A percentile compares a stretch with the other conserved stretches of the same genome.
phyloP scores from a whole-genome alignment of 140 eudicot genomes.

The Stevia rebaudiana region DNA sequence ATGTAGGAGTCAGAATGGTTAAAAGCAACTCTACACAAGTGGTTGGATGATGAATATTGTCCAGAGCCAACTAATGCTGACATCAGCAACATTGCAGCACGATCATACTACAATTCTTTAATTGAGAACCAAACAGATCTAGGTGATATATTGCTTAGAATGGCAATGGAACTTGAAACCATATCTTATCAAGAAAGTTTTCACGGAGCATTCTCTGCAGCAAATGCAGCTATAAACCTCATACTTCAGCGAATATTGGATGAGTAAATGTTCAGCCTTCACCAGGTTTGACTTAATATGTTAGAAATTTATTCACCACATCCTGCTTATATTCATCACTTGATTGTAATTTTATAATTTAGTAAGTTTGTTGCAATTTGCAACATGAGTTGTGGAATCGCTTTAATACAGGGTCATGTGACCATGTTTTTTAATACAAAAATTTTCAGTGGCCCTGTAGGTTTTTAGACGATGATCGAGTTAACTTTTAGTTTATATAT shows the following conservation, averaged over 20 bases:
- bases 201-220: slow-evolving; percentile 92
- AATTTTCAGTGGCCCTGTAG: background rate
- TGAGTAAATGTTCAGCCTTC: slow-evolving; percentile 27
- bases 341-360: slow-evolving; percentile 11
- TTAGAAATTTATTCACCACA: slow-evolving; percentile 3
- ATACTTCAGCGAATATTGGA: slow-evolving; percentile 57
- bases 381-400: background rate
- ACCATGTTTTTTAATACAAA: background rate
- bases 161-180: slow-evolving; percentile 69
- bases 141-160: slow-evolving; percentile 74
- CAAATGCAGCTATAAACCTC: slow-evolving; percentile 90
- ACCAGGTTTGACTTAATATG: slow-evolving; percentile 31
- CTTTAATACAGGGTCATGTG: background rate
- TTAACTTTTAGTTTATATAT: background rate
- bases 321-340: slow-evolving; percentile 16
- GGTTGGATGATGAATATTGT: slow-evolving; percentile 90
- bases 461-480: background rate
- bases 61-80: slow-evolving; percentile 79
- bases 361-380: slow-evolving; percentile 4
- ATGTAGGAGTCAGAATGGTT: slow-evolving; percentile 93
- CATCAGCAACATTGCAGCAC: slow-evolving; percentile 76
- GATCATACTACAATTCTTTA: slow-evolving; percentile 58
- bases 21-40: slow-evolving; percentile 66
- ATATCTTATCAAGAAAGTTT: slow-evolving; percentile 88
- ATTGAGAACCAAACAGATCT: slow-evolving; percentile 57